Evolutionary conservation across 768 basidiomycete species (phyloP).

Genomic region (Podaxis rugospora): DNA sequence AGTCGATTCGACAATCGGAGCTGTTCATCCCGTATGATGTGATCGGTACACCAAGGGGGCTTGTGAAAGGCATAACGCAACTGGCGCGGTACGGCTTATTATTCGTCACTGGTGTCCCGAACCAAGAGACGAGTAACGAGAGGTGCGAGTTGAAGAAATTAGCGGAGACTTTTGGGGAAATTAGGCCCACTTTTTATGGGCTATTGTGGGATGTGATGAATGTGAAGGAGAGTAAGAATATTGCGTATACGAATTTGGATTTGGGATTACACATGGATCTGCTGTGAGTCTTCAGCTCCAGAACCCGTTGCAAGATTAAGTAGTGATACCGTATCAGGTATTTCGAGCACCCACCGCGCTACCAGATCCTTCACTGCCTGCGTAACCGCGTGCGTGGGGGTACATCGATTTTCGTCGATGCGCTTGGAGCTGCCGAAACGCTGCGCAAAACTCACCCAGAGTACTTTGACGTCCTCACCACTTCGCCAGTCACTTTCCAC

Average conservation of each 20-base stretch:
- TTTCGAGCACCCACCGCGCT: constrained; percentile 86
- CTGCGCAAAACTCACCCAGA: constrained; percentile 43
- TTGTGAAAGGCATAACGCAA: constrained; percentile 62
- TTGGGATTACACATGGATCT: constrained; percentile 92
- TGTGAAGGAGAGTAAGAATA: constrained; percentile 70
- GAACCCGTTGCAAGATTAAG: background rate
- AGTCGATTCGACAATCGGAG: constrained; percentile 28
- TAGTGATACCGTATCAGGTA: constrained; percentile 48
- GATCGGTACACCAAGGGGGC: constrained; percentile 37
- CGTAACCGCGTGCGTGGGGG: constrained; percentile 84
- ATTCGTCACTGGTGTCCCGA: constrained; percentile 69
- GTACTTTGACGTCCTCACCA: constrained; percentile 55
- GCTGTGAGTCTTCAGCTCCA: constrained; percentile 46
- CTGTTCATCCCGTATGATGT: constrained; percentile 56
- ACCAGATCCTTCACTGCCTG: constrained; percentile 89
- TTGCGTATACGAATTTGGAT: constrained; percentile 91
- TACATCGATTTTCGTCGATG: constrained; percentile 82
- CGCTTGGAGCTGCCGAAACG: constrained; percentile 54
- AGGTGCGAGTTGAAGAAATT: constrained; percentile 66
- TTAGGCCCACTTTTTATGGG: constrained; percentile 89
- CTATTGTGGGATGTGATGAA: constrained; percentile 85
- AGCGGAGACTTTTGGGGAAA: constrained; percentile 64
- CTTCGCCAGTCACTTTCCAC: constrained; percentile 75
- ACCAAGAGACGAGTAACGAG: constrained; percentile 49
- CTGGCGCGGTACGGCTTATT: constrained; percentile 69